Base-by-base conservation (phyloP, 2,329 filamentous ascomycete genomes). In the Raffaelea albimanens region DNA sequence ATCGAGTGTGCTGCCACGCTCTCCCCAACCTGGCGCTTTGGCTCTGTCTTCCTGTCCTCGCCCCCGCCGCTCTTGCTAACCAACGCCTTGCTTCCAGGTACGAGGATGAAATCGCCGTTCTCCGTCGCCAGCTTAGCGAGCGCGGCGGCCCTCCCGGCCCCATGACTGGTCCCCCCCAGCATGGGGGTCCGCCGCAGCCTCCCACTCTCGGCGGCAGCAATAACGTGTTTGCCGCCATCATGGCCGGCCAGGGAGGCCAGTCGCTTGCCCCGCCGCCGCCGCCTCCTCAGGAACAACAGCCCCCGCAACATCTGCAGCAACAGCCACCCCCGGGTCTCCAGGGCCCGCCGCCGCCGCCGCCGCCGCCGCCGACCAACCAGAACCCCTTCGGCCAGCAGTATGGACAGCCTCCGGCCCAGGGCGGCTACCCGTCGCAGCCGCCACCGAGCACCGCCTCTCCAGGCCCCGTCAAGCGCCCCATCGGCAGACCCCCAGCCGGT, bases 211-310 rank as follows among this genome's bases (percentile, higher is more conserved):
- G 89, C 23, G 86, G 94, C 60, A 90, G 91, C 22, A 91, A 85
- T 63, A 93, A 94, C 60, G 76, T 97, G 38, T 97, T 98, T 62
- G 89, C 88, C 56, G 89, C 88, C 48, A 95, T 97, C 62, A 97
- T 98, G 87, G 82, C 90, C 48, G 91, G 91, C 55, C 82, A 82
- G 65, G 81, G 78, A 53, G 86, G 83, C 58, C 88, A 91, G 69
- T 85, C 83, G 52, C 85, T 88, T 53, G 87, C 87, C 51, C 82
- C 95, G 57, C 89, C 89, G 54, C 85, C 85, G 50, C 81, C 80
- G 58, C 66, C 67, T 40, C 75, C 74, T 52, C 78, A 79, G 63
- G 72, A 82, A 57, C 75, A 82, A 59, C 71, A 73, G 56, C 72
- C 61, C 22, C 66, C 66, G 20, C 69, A 66, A 64, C 83, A 80